A percentile compares a stretch with the other conserved stretches of the same genome.
Conservation (phyloP, 345 rosid genomes). For the Citrus cavaleriei region DNA sequence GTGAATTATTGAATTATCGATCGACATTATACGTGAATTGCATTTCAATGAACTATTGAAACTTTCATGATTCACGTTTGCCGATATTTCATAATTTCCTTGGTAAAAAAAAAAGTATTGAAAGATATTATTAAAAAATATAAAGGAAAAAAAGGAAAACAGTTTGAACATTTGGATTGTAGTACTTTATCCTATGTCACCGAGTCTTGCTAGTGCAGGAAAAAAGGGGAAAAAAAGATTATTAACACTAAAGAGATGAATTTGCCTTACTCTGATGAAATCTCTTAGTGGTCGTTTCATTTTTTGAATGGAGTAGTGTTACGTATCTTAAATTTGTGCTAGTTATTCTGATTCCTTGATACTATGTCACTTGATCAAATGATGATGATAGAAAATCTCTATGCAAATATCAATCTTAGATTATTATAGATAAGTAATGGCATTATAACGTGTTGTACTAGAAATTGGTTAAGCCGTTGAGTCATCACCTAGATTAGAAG, state of each 20-base stretch:
- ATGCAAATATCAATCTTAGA: not conserved
- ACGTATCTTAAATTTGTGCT: not conserved
- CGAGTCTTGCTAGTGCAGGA: too few species aligned
- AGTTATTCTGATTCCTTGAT: not conserved
- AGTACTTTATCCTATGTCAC: too few species aligned
- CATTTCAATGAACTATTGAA: too few species aligned
- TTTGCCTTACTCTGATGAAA: not conserved
- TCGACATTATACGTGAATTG: too few species aligned
- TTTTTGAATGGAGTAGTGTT: not conserved
- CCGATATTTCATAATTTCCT: too few species aligned
- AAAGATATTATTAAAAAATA: too few species aligned
- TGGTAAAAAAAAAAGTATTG: too few species aligned
- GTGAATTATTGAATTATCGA: too few species aligned
- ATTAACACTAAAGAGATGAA: not conserved
- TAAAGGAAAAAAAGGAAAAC: too few species aligned
- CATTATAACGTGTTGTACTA: not conserved
- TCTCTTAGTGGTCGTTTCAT: not conserved
- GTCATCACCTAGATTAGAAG: conserved; percentile 38
- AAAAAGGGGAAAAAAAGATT: too few species aligned
- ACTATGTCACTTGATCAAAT: not conserved
- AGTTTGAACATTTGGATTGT: too few species aligned
- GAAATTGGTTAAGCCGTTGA: not conserved
- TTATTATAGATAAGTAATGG: not conserved
- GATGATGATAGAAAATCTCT: not conserved
- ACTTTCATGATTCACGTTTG: too few species aligned